Percentiles rank a stretch among this genome's conserved stretches.
phyloP scores from a whole-genome alignment of 257 asterid species.

The Avicennia marina region DNA sequence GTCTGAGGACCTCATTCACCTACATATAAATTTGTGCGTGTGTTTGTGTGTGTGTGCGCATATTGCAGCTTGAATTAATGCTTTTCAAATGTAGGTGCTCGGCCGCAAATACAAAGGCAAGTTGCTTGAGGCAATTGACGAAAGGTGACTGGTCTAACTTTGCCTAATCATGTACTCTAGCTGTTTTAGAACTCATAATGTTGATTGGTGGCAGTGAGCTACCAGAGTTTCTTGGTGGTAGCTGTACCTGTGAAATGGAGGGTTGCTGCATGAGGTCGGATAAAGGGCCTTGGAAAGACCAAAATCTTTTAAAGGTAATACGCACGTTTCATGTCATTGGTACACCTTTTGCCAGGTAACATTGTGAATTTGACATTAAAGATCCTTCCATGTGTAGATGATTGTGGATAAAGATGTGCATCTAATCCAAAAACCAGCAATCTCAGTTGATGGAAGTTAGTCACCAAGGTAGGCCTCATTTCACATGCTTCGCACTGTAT shows the following conservation, averaged over 20 bases:
- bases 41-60: too few species aligned
- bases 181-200: constrained; percentile 3
- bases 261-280: constrained; percentile 44
- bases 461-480: constrained; percentile 17
- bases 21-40: not conserved
- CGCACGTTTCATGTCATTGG: not conserved
- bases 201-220: constrained; percentile 33
- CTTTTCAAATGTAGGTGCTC: constrained; percentile 30
- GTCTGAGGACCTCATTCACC: not conserved
- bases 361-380: constrained; percentile 2
- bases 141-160: constrained; percentile 30
- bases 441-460: constrained; percentile 21
- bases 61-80: not conserved
- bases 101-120: constrained; percentile 35
- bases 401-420: constrained; percentile 19
- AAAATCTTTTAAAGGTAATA: constrained; percentile 27
- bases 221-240: constrained; percentile 47
- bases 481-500: not conserved
- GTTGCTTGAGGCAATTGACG: constrained; percentile 47
- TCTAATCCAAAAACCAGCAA: constrained; percentile 10
- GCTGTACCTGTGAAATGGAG: constrained; percentile 35
- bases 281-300: constrained; percentile 52
- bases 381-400: constrained; percentile 19
- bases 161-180: too few species aligned
- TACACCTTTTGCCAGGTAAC: not conserved